Base-by-base conservation (phyloP, 2,329 filamentous ascomycete species). In the Xylariaceae sp. region DNA sequence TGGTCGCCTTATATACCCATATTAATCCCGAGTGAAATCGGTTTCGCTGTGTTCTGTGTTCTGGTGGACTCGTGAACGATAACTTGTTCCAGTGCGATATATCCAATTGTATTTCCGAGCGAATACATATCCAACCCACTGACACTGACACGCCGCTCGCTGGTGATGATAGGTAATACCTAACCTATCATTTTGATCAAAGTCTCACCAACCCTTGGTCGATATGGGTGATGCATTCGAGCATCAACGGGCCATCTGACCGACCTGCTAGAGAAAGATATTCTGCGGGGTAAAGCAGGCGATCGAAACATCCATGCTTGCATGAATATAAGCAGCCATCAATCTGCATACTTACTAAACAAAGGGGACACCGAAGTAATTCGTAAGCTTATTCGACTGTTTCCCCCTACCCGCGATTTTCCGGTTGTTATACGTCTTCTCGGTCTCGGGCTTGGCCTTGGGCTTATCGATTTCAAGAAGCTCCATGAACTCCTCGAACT, bases 401-500 rank as follows among this genome's bases (percentile, higher is more conserved):
- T 30, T 57, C 54, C 4, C 34, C 9, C 30, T 30, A 5, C 44
- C 3, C 66, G 52, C 2, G 61, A 55, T 7, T 61, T 64, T 60
- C 71, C 70, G 23, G 63, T 66, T 62, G 75, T 77, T 61, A 71
- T 74, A 1, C 65, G 60, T 1, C 71, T 68, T 53, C 73, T 73
- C 10, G 72, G 67, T 68, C 82, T 85, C 23, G 5, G 23, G 23
- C 23, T 30, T 30, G 23, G 23, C 23, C 23, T 30, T 30, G 23
- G 23, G 23, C 70, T 83, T 81, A 0, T 84, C 83, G 47, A 88
- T 73, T 55, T 81, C 79, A 73, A 88, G 76, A 11, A 84, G 68
- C 3, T 72, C 72, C 76, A 86, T 82, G 11, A 89, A 71, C 67
- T 88, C 85, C 61, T 88, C 85, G 69, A 88, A 89, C 60, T 86